phyloP scores from a whole-genome alignment of 1,284 basidiomycete genomes.

The Ceratobasidium sp. region DNA sequence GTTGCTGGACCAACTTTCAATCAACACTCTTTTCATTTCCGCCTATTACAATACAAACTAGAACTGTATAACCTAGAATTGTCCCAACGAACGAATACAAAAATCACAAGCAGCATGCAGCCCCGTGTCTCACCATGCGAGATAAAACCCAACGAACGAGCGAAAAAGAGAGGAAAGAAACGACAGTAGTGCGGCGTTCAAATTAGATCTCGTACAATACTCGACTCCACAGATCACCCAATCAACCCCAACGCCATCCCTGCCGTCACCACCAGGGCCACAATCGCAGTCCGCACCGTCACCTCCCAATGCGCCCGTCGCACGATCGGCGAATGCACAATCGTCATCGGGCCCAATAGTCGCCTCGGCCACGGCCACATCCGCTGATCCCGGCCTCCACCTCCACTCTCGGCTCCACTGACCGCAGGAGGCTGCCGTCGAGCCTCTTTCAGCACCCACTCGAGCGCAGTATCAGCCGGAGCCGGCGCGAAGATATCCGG shows the following conservation, averaged over 20 bases:
- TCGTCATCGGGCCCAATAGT: constrained; percentile 35
- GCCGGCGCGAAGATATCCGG: constrained; percentile 18
- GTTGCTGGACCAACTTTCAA: too few relatives aligned
- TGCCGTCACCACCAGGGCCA: constrained; percentile 17
- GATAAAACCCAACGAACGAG: too few relatives aligned
- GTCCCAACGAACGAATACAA: too few relatives aligned
- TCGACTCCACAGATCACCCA: background rate
- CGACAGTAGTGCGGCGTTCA: background rate
- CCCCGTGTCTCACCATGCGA: too few relatives aligned
- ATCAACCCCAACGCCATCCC: constrained; percentile 35
- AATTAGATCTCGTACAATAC: constrained; percentile 1
- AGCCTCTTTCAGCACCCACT: constrained; percentile 15
- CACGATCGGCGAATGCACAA: constrained; percentile 36
- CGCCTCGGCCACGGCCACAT: constrained; percentile 37
- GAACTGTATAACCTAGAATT: too few relatives aligned
- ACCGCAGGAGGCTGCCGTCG: background rate
- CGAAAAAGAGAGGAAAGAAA: too few relatives aligned
- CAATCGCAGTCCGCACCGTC: constrained; percentile 14
- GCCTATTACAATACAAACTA: too few relatives aligned
- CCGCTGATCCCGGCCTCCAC: background rate
- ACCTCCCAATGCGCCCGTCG: constrained; percentile 37
- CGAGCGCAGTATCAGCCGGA: background rate
- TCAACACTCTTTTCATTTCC: too few relatives aligned
- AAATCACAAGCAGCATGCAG: too few relatives aligned
- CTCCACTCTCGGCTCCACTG: too few relatives aligned